These are phyloP conservation scores for Amanita fuliginea DNA, from an alignment of 768 basidiomycete species.

Conservation along the genomic window DNA sequence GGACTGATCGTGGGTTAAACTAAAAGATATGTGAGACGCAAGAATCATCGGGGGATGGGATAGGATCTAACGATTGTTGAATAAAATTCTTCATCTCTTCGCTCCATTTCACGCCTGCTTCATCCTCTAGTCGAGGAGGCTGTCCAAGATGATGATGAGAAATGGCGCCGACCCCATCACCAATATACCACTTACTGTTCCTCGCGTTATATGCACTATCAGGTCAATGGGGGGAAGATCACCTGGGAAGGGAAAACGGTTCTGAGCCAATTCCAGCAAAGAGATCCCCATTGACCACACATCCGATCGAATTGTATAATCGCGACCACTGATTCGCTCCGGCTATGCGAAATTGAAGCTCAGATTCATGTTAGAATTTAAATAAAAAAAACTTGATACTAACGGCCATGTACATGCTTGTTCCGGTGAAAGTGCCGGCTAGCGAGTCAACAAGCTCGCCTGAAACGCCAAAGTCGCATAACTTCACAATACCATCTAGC, in stretches of 20 bases:
- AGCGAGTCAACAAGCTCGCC: slow-evolving; percentile 87
- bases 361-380: slow-evolving; percentile 4
- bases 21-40: slow-evolving; percentile 5
- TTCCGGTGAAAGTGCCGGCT: slow-evolving; percentile 96
- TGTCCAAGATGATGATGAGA: slow-evolving; percentile 16
- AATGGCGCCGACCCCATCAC: slow-evolving; percentile 3
- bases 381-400: slow-evolving; percentile 26
- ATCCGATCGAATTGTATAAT: slow-evolving; percentile 91
- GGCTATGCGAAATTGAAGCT: slow-evolving; percentile 38
- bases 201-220: slow-evolving; percentile 78
- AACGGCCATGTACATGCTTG: slow-evolving; percentile 98
- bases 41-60: neutral
- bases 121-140: slow-evolving; percentile 80
- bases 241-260: slow-evolving; percentile 89
- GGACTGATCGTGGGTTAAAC: slow-evolving; percentile 56
- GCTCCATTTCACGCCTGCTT: slow-evolving; percentile 59
- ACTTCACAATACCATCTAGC: slow-evolving; percentile 79
- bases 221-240: slow-evolving; percentile 92
- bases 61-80: slow-evolving; percentile 56
- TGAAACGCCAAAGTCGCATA: slow-evolving; percentile 96
- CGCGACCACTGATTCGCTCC: slow-evolving; percentile 85
- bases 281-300: slow-evolving; percentile 98
- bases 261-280: slow-evolving; percentile 86
- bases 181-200: slow-evolving; percentile 41
- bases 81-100: slow-evolving; percentile 89